Conservation (phyloP, 2,329 filamentous ascomycete species). For the Phyllosticta paracitricarpa region DNA sequence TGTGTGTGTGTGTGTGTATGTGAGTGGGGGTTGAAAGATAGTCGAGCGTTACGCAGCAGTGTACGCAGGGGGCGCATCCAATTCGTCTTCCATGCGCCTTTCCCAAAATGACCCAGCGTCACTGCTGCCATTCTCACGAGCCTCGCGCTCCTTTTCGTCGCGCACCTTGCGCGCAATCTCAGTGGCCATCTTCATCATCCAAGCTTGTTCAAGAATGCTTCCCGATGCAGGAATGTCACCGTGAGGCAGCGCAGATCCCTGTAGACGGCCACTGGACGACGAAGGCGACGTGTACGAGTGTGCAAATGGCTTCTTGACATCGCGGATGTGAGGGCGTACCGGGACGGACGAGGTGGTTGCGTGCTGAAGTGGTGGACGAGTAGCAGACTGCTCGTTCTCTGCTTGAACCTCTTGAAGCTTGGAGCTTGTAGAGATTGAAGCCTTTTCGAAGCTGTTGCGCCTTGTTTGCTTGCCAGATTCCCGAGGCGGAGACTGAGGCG, state of each 20-base stretch:
- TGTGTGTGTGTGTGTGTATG: not conserved
- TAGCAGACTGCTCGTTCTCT: not conserved
- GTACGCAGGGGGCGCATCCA: constrained; percentile 26
- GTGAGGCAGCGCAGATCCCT: constrained; percentile 10
- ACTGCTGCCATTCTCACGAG: not conserved
- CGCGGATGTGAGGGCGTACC: constrained; percentile 15
- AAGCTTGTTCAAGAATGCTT: constrained; percentile 66
- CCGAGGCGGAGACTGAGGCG: constrained; percentile 22
- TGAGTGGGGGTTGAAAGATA: not conserved
- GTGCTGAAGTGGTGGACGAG: constrained; percentile 3
- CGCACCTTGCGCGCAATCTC: constrained; percentile 84
- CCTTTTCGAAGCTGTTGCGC: constrained; percentile 5
- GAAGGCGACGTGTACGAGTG: constrained; percentile 11
- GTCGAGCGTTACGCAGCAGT: constrained; percentile 16
- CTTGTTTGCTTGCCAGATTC: constrained; percentile 1
- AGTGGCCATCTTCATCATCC: constrained; percentile 86
- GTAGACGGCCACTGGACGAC: constrained; percentile 1
- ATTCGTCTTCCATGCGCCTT: constrained; percentile 17
- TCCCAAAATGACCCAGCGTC: constrained; percentile 16
- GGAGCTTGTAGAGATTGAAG: not conserved
- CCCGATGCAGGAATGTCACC: constrained; percentile 20
- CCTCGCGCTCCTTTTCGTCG: constrained; percentile 58
- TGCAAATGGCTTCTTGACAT: constrained; percentile 6
- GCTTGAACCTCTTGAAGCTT: not conserved
- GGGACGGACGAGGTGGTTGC: not conserved